Conservation (phyloP, 805 yeast species). For the Saccharomycopsis olivae region DNA sequence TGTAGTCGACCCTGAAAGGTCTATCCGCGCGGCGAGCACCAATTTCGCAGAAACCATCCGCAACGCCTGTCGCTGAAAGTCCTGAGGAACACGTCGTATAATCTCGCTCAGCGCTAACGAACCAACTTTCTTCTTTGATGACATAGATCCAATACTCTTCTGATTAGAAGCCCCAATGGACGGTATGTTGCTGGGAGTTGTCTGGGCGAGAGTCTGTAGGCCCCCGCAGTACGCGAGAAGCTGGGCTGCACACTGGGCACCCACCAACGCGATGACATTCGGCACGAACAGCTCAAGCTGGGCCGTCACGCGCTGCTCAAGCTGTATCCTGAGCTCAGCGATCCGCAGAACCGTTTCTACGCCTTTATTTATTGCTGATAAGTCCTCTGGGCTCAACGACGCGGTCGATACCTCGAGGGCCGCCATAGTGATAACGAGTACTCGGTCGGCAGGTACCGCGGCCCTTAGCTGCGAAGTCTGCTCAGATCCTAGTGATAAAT, state of each 20-base stretch:
- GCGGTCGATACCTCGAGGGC: slow-evolving; percentile 37
- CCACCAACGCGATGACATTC: slow-evolving; percentile 62
- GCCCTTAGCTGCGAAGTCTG: slow-evolving; percentile 26
- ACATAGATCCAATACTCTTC: slow-evolving; percentile 31
- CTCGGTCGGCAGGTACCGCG: slow-evolving; percentile 47
- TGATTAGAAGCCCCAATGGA: slow-evolving; percentile 54
- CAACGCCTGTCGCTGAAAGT: slow-evolving; percentile 55
- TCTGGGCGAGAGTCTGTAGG: slow-evolving; percentile 45
- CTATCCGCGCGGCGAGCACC: slow-evolving; percentile 75
- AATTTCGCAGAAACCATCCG: slow-evolving; percentile 73
- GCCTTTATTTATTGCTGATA: slow-evolving; percentile 31
- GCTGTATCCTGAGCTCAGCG: slow-evolving; percentile 29
- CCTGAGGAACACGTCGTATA: slow-evolving; percentile 51
- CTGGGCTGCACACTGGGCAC: slow-evolving; percentile 64
- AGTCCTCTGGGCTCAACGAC: slow-evolving; percentile 25
- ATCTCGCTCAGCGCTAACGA: slow-evolving; percentile 38
- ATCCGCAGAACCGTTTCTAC: slow-evolving; percentile 40
- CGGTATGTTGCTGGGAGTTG: slow-evolving; percentile 79
- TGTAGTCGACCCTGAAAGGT: slow-evolving; percentile 35
- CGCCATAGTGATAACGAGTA: slow-evolving; percentile 66
- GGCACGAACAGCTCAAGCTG: slow-evolving; percentile 63
- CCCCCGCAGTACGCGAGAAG: slow-evolving; percentile 64
- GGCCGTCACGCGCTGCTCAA: slow-evolving; percentile 45
- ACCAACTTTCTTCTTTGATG: slow-evolving; percentile 55
- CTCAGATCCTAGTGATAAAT: slow-evolving; percentile 26